phyloP scores from a whole-genome alignment of 371 early-diverging fungal species.

The Globomyces sp. region DNA sequence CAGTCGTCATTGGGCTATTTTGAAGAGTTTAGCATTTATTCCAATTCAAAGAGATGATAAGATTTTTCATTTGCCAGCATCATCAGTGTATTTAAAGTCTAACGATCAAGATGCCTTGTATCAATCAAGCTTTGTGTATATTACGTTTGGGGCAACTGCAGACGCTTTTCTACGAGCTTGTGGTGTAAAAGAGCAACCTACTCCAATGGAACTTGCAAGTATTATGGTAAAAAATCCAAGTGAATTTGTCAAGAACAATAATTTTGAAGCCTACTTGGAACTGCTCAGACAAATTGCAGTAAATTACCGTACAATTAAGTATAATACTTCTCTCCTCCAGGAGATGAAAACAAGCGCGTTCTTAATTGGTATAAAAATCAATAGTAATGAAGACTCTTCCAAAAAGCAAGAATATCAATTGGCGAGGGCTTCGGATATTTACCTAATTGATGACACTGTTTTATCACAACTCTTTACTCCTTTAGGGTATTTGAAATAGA shows the following conservation, averaged over 20 bases:
- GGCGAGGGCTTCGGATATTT: slow-evolving; percentile 70
- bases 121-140: slow-evolving; percentile 48
- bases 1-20: slow-evolving; percentile 50
- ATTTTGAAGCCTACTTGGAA: slow-evolving; percentile 67
- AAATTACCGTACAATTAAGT: slow-evolving; percentile 54
- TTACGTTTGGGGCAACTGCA: slow-evolving; percentile 72
- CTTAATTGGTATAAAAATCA: slow-evolving; percentile 32
- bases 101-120: not conserved
- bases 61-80: slow-evolving; percentile 3
- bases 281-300: slow-evolving; percentile 75
- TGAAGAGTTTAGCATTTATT: slow-evolving; percentile 59
- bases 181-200: slow-evolving; percentile 85
- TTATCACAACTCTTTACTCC: slow-evolving; percentile 75
- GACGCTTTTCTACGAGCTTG: slow-evolving; percentile 78
- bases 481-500: slow-evolving; percentile 30
- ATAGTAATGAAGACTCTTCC: slow-evolving; percentile 36
- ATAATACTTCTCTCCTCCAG: slow-evolving; percentile 46
- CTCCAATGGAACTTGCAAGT: slow-evolving; percentile 69
- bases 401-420: slow-evolving; percentile 46
- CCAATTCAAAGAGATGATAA: slow-evolving; percentile 38
- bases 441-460: slow-evolving; percentile 77
- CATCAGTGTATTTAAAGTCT: slow-evolving; percentile 10
- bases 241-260: slow-evolving; percentile 64
- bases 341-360: slow-evolving; percentile 57
- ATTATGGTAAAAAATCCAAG: slow-evolving; percentile 69